Conservation (phyloP, 208 protist species). For the Endotrypanum monterogeii region DNA sequence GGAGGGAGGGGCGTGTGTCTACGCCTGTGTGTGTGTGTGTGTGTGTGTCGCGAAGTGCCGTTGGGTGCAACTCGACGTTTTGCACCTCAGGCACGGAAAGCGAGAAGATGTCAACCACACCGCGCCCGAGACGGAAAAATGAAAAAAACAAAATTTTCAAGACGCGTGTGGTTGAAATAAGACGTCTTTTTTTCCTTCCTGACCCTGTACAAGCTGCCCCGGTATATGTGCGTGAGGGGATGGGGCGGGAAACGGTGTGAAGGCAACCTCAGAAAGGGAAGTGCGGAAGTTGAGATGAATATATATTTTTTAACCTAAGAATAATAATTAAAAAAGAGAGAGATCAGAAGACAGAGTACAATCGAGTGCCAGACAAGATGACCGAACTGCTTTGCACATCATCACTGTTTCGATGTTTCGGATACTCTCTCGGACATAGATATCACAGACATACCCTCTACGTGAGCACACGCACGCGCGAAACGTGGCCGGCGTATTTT, state of each 20-base stretch:
- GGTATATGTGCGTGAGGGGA: background rate
- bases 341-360: background rate
- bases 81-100: background rate
- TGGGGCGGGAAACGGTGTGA: too few relatives aligned
- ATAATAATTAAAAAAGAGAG: conserved; percentile 5
- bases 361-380: background rate
- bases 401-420: background rate
- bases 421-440: background rate
- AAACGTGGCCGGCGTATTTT: background rate
- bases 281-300: too few relatives aligned
- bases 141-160: background rate
- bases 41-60: background rate
- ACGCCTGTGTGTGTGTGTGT: too few relatives aligned
- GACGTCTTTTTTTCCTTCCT: background rate
- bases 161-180: background rate
- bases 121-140: background rate
- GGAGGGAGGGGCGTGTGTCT: background rate
- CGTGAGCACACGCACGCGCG: too few relatives aligned
- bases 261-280: background rate
- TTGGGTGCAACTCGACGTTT: background rate
- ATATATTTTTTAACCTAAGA: too few relatives aligned
- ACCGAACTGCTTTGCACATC: background rate
- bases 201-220: background rate
- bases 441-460: background rate
- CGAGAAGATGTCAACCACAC: background rate